These are phyloP conservation scores for Blastocystis sp. DNA, from an alignment of 352 stramenopile genomes.

Conservation along the genomic window DNA sequence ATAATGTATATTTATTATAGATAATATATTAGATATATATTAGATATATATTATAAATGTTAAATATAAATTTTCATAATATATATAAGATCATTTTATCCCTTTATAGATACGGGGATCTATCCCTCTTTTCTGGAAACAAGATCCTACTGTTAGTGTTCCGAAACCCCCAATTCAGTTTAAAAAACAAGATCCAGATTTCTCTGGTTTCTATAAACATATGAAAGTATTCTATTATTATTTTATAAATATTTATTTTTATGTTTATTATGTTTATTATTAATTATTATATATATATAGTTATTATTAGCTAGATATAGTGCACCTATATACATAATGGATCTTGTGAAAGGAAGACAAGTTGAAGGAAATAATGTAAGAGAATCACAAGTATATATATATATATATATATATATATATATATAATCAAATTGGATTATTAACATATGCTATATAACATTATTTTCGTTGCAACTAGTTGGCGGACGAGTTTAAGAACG, in stretches of 20 bases:
- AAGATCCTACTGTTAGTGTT: slow-evolving; percentile 85
- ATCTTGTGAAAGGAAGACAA: slow-evolving; percentile 93
- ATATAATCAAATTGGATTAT: no score
- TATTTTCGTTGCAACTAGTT: no score
- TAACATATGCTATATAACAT: no score
- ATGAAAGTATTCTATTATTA: slow-evolving; percentile 3
- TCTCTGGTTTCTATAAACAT: slow-evolving; percentile 64
- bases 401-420: no score
- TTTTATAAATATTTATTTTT: slow-evolving; percentile 49
- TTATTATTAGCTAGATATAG: slow-evolving; percentile 86
- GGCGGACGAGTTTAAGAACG: slow-evolving; percentile 34
- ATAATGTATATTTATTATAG: no score
- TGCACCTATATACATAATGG: slow-evolving; percentile 79
- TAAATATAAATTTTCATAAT: slow-evolving; percentile 43
- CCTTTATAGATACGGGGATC: slow-evolving; percentile 88
- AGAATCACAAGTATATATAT: no score
- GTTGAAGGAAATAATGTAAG: no score
- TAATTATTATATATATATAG: no score
- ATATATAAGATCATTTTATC: slow-evolving; percentile 69
- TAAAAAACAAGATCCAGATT: slow-evolving; percentile 82
- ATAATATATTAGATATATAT: no score
- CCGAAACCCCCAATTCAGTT: slow-evolving; percentile 89
- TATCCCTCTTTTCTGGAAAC: slow-evolving; percentile 97
- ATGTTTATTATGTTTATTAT: no score
- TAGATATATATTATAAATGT: no score